Conservation (phyloP, 192 early-diverging fungal genomes). For the Umbelopsis sp. region DNA sequence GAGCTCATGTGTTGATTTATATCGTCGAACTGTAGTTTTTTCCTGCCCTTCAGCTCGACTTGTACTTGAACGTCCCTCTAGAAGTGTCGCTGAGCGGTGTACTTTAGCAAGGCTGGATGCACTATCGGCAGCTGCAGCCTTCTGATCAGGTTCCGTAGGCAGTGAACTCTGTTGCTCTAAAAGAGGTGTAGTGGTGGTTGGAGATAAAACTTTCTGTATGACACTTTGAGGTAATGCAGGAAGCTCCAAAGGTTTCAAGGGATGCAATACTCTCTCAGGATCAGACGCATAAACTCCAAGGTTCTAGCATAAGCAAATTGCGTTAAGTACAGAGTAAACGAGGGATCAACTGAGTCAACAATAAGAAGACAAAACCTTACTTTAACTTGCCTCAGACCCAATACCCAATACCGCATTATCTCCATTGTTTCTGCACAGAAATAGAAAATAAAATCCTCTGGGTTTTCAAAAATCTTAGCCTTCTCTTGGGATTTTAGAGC, state of each 20-base stretch:
- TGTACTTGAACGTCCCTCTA: neutral
- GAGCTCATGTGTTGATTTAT: neutral
- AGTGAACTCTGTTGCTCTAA: neutral
- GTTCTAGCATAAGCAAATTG: neutral
- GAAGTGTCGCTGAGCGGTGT: neutral
- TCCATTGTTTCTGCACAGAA: constrained; percentile 13
- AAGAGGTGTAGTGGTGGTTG: neutral
- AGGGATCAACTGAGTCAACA: neutral
- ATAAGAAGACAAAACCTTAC: neutral
- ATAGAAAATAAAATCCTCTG: constrained; percentile 72
- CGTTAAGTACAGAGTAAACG: neutral
- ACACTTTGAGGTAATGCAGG: neutral
- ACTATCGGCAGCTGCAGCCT: neutral
- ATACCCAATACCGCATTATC: neutral
- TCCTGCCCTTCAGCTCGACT: neutral
- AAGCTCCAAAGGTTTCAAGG: neutral
- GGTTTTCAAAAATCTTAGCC: constrained; percentile 79
- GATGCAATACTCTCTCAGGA: neutral
- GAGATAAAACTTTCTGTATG: constrained; percentile 3
- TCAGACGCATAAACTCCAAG: neutral
- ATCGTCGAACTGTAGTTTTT: neutral
- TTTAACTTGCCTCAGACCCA: neutral
- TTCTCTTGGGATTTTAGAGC: constrained; percentile 80
- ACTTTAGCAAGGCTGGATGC: neutral
- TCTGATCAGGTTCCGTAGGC: neutral